Evolutionary conservation across 2,329 filamentous ascomycete genomes (phyloP).

Genomic region (Colletotrichum tamarilloi): DNA sequence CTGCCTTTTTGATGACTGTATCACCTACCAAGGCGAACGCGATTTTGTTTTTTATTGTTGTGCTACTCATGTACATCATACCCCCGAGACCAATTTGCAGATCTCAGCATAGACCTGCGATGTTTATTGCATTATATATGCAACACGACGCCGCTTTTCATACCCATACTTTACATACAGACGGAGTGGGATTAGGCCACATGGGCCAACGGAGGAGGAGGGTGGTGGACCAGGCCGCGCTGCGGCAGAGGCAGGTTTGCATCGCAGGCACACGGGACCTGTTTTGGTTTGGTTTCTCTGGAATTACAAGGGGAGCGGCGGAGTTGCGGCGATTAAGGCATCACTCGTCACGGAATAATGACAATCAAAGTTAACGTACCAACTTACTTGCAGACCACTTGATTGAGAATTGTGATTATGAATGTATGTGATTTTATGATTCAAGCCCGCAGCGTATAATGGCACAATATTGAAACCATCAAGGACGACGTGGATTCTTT

Average conservation of each 20-base stretch:
- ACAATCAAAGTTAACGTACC: constrained; percentile 36
- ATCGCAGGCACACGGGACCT: constrained; percentile 16
- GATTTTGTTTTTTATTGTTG: constrained; percentile 28
- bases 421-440: neutral
- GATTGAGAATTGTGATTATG: neutral
- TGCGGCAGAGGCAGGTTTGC: constrained; percentile 8
- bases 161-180: constrained; percentile 32
- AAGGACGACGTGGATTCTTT: too few species aligned
- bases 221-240: neutral
- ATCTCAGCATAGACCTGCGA: constrained; percentile 31
- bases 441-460: constrained; percentile 13
- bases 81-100: constrained; percentile 29
- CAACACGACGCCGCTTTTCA: constrained; percentile 31
- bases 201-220: constrained; percentile 7
- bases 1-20: neutral
- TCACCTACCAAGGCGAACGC: neutral
- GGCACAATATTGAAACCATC: neutral
- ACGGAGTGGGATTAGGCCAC: constrained; percentile 2
- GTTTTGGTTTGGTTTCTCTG: constrained; percentile 35
- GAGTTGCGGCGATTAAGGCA: constrained; percentile 37
- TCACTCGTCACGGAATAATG: constrained; percentile 35
- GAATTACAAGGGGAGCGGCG: constrained; percentile 36
- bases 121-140: constrained; percentile 22
- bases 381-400: constrained; percentile 45
- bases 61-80: constrained; percentile 35